Base-by-base conservation (phyloP, 2,329 filamentous ascomycete species). In the Uncinocarpus reesii region DNA sequence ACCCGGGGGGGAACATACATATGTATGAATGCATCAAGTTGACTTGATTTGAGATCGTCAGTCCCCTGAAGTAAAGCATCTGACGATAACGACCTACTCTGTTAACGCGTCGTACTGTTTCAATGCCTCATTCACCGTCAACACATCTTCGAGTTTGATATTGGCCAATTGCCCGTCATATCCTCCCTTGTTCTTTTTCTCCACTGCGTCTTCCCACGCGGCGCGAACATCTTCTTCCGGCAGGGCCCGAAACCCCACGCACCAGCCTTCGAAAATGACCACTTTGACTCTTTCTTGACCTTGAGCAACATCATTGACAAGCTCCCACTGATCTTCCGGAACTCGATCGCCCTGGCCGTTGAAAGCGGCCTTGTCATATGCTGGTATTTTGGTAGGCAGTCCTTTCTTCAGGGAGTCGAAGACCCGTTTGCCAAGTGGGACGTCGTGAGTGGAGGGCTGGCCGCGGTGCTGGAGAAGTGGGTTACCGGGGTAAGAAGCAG, bases 241-340 rank as follows among this genome's bases (percentile, higher is more conserved):
- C 10, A 89, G 65, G 0, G 83, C 65, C 4, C 81, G 79, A 67
- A 95, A 95, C 2, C 87, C 89, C 10, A 94, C 80, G 63, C 84
- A 92, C 89, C 88, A 95, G 15, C 89, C 88, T 65, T 95, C 88
- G 54, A 95, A 81, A 44, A 95, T 78, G 18, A 95, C 75, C 5
- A 90, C 78, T 44, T 76, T 72, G 1, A 78, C 58, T 34, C 57
- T 62, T 7, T 58, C 44, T 26, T 66, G 51, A 1, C 56, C 62
- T 2, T 66, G 16, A 52, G 47, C 47, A 46, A 41, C 50, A 18
- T 50, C 49, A 50, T 73, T 74, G 23, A 71, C 64, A 20, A 76
- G 65, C 21, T 73, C 67, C 85, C 87, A 93, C 40, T 73, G 60
- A 8, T 66, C 67, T 49, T 76, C 66, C 0, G 82, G 77, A 1